Evolutionary conservation across 2,329 filamentous ascomycete species (phyloP).

Genomic region (Calonectria honghensis): DNA sequence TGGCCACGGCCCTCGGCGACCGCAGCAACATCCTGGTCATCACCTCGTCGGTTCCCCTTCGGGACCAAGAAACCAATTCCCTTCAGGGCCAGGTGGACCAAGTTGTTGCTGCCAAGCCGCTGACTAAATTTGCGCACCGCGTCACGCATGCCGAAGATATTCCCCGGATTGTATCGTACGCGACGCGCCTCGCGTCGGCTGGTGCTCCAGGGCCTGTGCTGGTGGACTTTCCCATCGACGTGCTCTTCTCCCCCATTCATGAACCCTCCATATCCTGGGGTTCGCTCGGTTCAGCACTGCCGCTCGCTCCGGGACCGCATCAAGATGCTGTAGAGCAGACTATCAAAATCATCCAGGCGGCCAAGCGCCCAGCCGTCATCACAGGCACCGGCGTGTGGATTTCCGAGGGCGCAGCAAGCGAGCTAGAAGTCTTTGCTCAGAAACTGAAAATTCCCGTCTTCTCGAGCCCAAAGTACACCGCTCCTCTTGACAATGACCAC

Average conservation of each 20-base stretch:
- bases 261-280: conserved; percentile 11
- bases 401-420: conserved; percentile 4
- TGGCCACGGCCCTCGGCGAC: conserved; percentile 3
- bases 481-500: background rate
- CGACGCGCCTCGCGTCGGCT: background rate
- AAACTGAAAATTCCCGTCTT: conserved; percentile 8
- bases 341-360: background rate
- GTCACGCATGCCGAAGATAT: conserved; percentile 5
- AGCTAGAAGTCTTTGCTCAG: background rate
- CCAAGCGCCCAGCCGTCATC: background rate
- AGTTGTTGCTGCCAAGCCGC: background rate
- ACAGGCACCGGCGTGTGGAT: conserved; percentile 14
- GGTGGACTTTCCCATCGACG: conserved; percentile 12
- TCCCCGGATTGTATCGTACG: conserved; percentile 3
- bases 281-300: background rate
- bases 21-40: conserved; percentile 16
- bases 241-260: conserved; percentile 2
- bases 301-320: conserved; percentile 1
- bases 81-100: conserved; percentile 7
- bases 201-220: background rate
- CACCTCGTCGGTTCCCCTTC: conserved; percentile 12
- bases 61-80: conserved; percentile 12
- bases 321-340: background rate
- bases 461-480: conserved; percentile 8
- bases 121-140: conserved; percentile 12